Percentiles rank a stretch among this genome's conserved stretches.
Evolutionary conservation across 169 alveolate species (phyloP).

Genomic region (Plasmodium chabaudi): DNA sequence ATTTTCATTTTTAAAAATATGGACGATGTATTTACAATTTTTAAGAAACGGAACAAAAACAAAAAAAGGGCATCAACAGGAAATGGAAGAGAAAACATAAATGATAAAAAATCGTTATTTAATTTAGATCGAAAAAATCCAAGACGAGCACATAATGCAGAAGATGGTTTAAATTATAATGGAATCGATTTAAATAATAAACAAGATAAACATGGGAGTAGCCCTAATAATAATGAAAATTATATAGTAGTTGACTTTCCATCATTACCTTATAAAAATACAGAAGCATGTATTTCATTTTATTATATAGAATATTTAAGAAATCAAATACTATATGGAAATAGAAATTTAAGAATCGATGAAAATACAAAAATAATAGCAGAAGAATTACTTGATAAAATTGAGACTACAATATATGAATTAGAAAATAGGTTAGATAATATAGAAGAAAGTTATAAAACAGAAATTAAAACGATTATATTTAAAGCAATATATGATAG

Average conservation of each 20-base stretch:
- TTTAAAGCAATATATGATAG: conserved; percentile 73
- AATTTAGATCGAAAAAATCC: conserved; percentile 41
- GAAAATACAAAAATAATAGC: conserved; percentile 73
- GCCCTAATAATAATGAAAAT: conserved; percentile 42
- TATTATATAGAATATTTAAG: conserved; percentile 63
- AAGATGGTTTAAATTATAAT: conserved; percentile 32
- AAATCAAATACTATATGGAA: conserved; percentile 76
- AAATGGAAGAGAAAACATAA: conserved; percentile 21
- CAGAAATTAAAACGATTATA: conserved; percentile 37
- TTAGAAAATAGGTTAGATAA: conserved; percentile 9
- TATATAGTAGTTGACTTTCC: conserved; percentile 55
- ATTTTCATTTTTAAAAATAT: conserved; percentile 1
- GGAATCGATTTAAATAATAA: background rate
- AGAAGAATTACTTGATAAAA: conserved; percentile 59
- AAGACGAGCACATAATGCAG: conserved; percentile 77
- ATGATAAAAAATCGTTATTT: conserved; percentile 34
- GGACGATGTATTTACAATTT: conserved; percentile 59
- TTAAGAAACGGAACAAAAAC: conserved; percentile 32
- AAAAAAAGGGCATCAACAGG: conserved; percentile 44
- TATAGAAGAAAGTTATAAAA: conserved; percentile 40
- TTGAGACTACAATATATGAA: conserved; percentile 51
- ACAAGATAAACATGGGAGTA: background rate
- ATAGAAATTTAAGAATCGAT: conserved; percentile 54
- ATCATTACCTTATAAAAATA: conserved; percentile 63
- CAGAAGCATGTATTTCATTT: conserved; percentile 68